Percentiles rank a stretch among this genome's conserved stretches.
phyloP scores from a whole-genome alignment of 2,329 filamentous ascomycete species.

The Phialophora tarda region DNA sequence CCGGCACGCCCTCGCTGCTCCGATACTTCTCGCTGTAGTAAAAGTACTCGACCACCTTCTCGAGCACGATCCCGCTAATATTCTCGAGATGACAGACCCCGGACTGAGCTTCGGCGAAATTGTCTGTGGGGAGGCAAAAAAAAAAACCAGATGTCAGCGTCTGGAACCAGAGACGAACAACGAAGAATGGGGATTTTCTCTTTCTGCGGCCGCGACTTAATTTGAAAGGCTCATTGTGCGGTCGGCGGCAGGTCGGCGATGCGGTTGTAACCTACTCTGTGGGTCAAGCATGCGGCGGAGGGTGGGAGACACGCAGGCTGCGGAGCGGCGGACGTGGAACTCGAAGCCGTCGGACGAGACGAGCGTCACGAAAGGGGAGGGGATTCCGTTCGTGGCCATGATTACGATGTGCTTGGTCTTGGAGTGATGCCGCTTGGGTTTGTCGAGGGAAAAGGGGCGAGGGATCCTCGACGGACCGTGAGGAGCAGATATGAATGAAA shows the following conservation, averaged over 20 bases:
- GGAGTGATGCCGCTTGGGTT: not conserved
- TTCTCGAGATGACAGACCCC: conserved; percentile 65
- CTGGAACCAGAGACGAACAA: not conserved
- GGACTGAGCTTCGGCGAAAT: conserved; percentile 65
- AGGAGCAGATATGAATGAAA: not conserved
- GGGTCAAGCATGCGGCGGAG: conserved; percentile 69
- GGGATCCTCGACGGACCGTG: not conserved
- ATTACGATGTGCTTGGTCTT: not conserved
- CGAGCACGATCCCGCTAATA: conserved; percentile 67
- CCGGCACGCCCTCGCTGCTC: conserved; percentile 64
- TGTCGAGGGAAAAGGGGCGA: not conserved
- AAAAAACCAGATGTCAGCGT: not conserved
- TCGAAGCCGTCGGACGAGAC: conserved; percentile 69
- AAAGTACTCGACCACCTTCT: conserved; percentile 73
- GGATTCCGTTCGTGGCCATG: conserved; percentile 27
- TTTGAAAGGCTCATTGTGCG: not conserved
- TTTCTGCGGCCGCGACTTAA: not conserved
- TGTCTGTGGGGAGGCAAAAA: conserved; percentile 52
- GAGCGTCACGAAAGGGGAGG: conserved; percentile 64
- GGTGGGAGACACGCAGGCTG: conserved; percentile 65
- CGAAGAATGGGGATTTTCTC: not conserved
- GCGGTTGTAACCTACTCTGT: conserved; percentile 55
- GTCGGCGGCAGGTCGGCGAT: no score
- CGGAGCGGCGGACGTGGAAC: conserved; percentile 66
- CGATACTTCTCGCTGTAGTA: conserved; percentile 71